Evolutionary conservation across 768 basidiomycete species (phyloP), one percentile per base, ranked within the genome.

Genomic region (Serendipita sp.): DNA sequence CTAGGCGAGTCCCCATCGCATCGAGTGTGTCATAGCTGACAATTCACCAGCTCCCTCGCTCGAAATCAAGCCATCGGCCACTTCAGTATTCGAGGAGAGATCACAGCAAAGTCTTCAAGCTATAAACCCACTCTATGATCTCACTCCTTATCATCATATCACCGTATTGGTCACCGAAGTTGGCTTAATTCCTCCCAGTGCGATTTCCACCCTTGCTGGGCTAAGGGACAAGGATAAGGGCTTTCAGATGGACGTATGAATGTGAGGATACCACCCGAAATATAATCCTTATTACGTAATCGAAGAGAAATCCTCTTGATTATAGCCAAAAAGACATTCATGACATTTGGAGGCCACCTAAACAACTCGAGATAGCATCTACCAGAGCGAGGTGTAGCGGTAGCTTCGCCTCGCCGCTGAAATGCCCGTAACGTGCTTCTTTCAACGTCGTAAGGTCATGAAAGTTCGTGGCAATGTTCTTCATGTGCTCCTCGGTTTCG

Each of bases 81-180:
- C 69, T 14, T 68, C 67, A 42, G 65, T 68, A 4, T 66, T 72
- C 42, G 72, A 72, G 38, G 69, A 73, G 5, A 50, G 20, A 17
- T 53, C 22, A 2, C 63, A 61, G 61, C 72, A 78, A 22, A 83
- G 82, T 67, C 77, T 96, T 16, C 85, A 91, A 67, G 80, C 86
- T 22, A 75, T 96, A 65, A 90, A 88, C 71, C 87, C 95, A 3
- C 73, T 97, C 13, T 99, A 98, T 70, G 96, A 99, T 72, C 77
- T 98, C 45, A 96, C 96, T 1, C 90, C 95, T 1, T 88, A 94
- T 0, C 82, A 81, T 20, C 88, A 83, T 70, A 93, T 99, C 65
- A 95, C 96, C 1, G 95, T 89, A 17, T 90, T 99, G 24, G 92
- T 97, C 62, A 97, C 95, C 2, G 96, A 99, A 74, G 93, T 94